Percentiles rank a stretch among this genome's conserved stretches.
Evolutionary conservation across 148 eudicot genomes (phyloP).

Genomic region (Amaranthus palmeri): DNA sequence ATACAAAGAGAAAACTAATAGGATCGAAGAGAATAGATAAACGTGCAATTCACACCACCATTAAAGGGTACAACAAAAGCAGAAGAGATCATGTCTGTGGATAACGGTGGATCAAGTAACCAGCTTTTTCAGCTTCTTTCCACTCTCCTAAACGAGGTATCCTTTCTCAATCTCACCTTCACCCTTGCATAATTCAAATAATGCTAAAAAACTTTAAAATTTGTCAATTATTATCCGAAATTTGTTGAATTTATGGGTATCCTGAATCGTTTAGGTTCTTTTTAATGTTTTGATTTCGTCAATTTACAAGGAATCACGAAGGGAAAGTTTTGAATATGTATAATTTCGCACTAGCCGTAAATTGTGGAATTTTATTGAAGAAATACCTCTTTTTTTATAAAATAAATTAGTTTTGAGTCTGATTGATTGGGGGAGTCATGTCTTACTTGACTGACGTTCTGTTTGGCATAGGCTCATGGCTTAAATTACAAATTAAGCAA

Average conservation of each 20-base stretch:
- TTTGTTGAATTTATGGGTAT: too few species aligned
- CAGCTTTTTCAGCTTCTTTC: slow-evolving; percentile 75
- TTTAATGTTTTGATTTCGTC: background rate
- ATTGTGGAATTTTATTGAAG: too few species aligned
- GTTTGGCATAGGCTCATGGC: too few species aligned
- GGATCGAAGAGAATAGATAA: background rate
- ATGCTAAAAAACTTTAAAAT: background rate
- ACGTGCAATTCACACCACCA: background rate
- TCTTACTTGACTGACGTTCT: too few species aligned
- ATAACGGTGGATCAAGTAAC: slow-evolving; percentile 30
- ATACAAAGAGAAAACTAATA: background rate
- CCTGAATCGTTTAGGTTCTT: too few species aligned
- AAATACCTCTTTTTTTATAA: too few species aligned
- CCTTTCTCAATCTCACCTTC: background rate
- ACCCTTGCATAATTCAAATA: background rate
- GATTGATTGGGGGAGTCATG: too few species aligned
- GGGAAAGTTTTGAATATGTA: too few species aligned
- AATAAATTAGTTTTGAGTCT: too few species aligned
- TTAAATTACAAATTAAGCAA: background rate
- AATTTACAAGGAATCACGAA: background rate
- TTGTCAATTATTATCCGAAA: too few species aligned
- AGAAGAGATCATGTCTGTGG: slow-evolving; percentile 28
- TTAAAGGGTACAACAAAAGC: background rate
- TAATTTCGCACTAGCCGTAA: too few species aligned
- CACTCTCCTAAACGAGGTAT: slow-evolving; percentile 61